Base-by-base conservation (phyloP, 345 rosid genomes). In the Linum lewisii region DNA sequence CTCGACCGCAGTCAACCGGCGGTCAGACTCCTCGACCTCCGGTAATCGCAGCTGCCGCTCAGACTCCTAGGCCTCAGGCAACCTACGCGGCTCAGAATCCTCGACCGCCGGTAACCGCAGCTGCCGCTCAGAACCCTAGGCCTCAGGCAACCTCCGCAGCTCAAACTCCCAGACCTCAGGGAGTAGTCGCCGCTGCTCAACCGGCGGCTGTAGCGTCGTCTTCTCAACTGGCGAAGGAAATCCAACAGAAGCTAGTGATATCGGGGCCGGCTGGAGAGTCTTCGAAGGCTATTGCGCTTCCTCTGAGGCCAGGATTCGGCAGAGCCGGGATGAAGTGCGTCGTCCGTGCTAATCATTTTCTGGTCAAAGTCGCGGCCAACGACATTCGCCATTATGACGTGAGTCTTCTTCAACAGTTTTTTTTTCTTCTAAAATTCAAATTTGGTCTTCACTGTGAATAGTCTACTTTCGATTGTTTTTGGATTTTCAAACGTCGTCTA, bases 341-440 rank as follows among this genome's bases (percentile, higher is more conserved):
- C 1, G 73, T 90, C 0, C 63, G 73, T 15, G 96, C 96, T 0
- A 87, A 91, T 34, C 96, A 91, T 23, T 91, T 91, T 34, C 57
- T 75, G 0, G 91, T 87, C 0, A 19, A 81, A 4, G 65, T 84
- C 2, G 72, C 84, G 0, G 77, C 80, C 1, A 59, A 19, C 16
- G 94, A 85, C 65, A 75, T 82, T 2, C 71, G 61, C 44, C 96
- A 85, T 5, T 91, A 91, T 13, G 87, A 83, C 45, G 95, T 90
- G 69, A 73, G 78, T 55, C 24, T 8, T 4, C 15, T 9, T 18
- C 14, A 21, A 23, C 18, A 7, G 1, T 21, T 51, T 6, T 32
- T 34, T 34, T 34, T n/a, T n/a, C n/a, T 4, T 56, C 54, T 47
- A 7, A 11, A n/a, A n/a, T n/a, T n/a, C n/a, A n/a, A n/a, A n/a